phyloP scores from a whole-genome alignment of 2,329 filamentous ascomycete genomes.

The Purpureocillium takamizusanense region DNA sequence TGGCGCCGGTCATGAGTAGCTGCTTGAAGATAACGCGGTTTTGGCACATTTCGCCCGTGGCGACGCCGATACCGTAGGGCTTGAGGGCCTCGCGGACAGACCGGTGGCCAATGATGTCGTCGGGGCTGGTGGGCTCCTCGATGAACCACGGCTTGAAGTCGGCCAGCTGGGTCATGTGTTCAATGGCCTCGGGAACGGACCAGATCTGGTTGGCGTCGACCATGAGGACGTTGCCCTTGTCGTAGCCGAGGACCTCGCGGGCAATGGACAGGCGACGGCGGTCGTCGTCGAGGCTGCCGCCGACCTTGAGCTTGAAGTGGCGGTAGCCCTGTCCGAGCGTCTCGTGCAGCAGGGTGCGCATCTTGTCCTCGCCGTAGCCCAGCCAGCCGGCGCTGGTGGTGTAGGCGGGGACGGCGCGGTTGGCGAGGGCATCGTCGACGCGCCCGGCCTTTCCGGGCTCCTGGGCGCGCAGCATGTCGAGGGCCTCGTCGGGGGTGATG shows the following conservation, averaged over 20 bases:
- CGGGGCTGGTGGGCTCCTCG: constrained; percentile 84
- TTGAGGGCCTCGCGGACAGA: constrained; percentile 72
- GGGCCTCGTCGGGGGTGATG: constrained; percentile 76
- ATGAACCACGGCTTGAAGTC: constrained; percentile 92
- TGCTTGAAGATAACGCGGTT: constrained; percentile 94
- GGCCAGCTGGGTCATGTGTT: constrained; percentile 72
- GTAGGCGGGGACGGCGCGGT: constrained; percentile 76
- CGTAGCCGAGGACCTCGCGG: constrained; percentile 71
- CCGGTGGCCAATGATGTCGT: constrained; percentile 83
- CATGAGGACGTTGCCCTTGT: constrained; percentile 79
- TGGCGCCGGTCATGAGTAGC: constrained; percentile 67
- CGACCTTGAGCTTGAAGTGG: constrained; percentile 91
- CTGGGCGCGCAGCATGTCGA: constrained; percentile 57
- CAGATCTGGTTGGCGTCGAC: constrained; percentile 90
- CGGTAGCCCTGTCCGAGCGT: constrained; percentile 68
- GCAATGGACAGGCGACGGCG: constrained; percentile 62
- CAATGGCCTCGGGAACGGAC: constrained; percentile 82
- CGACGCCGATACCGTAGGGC: constrained; percentile 70
- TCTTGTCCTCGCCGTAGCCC: constrained; percentile 83
- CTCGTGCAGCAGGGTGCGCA: constrained; percentile 65
- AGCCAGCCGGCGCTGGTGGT: constrained; percentile 88
- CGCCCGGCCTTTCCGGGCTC: constrained; percentile 62
- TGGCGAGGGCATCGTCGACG: constrained; percentile 63
- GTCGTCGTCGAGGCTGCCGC: constrained; percentile 63
- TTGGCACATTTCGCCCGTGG: constrained; percentile 92